Base-by-base conservation (phyloP, 768 basidiomycete genomes). In the Russula sp. region DNA sequence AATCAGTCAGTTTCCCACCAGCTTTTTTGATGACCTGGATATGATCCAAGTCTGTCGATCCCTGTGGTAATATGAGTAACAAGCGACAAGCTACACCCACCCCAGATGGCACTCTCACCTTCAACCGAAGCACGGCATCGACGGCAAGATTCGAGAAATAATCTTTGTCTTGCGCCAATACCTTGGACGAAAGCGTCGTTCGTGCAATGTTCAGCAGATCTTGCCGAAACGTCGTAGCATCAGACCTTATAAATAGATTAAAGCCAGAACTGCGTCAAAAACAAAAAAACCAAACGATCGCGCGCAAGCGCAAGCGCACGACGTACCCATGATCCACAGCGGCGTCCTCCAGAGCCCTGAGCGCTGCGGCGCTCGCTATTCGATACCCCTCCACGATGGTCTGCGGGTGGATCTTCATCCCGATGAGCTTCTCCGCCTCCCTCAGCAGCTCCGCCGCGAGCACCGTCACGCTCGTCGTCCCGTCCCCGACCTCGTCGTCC, bases 1-100 rank as follows among this genome's bases (percentile, higher is more conserved):
- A 96, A 70, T 98, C 96, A 0, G 93, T 96, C 69, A 99, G 81
- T 78, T 98, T 99, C 54, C 96, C 96, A 60, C 96, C 96, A n/a
- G 91, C 92, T 76, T 98, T 98, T 82, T 99, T 99, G 79, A 98
- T 99, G 73, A 98, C 88, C 75, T 99, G 96, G 66, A 99, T 98
- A 73, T 98, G 94, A 67, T 99, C 96, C 38, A 99, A 79, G 75
- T 98, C 89, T 54, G 91, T 94, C 41, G 94, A 97, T 41, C 97
- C 97, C 89, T 93, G 69, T 43, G 36, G 47, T 22, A 13, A 20
- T 20, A 34, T 45, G 51, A 59, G 25, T 8, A 16, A 41, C 18
- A 46, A 18, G 53, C 1, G 29, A 39, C 25, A 16, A 8, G 36
- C 43, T 9, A 29, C 55, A 29, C 5, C 11, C 14, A 29, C 43